Percentiles rank a stretch among this genome's conserved stretches.
Conservation (phyloP, 768 basidiomycete genomes). For the Lentinus tigrinus region DNA sequence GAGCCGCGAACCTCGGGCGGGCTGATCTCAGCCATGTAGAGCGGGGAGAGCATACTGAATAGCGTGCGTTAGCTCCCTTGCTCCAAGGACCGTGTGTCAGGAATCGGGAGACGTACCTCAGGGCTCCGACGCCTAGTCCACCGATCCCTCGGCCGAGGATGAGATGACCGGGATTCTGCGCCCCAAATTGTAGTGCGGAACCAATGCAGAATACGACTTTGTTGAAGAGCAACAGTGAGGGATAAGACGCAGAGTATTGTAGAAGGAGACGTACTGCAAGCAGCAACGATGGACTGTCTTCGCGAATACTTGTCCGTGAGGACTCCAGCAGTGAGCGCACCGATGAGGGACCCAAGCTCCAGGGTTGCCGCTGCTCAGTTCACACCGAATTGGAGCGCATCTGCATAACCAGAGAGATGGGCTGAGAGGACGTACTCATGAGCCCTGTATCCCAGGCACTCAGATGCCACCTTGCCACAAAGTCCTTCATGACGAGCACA, state of each 20-base stretch:
- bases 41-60: slow-evolving; percentile 69
- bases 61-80: neutral
- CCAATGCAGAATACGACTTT: slow-evolving; percentile 72
- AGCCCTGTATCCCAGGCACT: slow-evolving; percentile 71
- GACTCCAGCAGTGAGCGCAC: slow-evolving; percentile 65
- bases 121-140: slow-evolving; percentile 72
- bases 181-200: slow-evolving; percentile 64
- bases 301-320: slow-evolving; percentile 69
- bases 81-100: neutral
- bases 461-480: slow-evolving; percentile 64
- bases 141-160: slow-evolving; percentile 73
- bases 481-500: slow-evolving; percentile 80
- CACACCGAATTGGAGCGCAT: neutral
- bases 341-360: slow-evolving; percentile 78
- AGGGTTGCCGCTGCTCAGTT: slow-evolving; percentile 61
- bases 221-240: neutral
- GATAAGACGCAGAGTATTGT: neutral
- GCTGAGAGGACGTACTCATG: slow-evolving; percentile 56
- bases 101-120: slow-evolving; percentile 36
- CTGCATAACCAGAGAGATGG: neutral
- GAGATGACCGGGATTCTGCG: slow-evolving; percentile 53
- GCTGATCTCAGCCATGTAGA: slow-evolving; percentile 86
- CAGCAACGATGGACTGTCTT: slow-evolving; percentile 61
- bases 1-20: slow-evolving; percentile 79
- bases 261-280: slow-evolving; percentile 54